phyloP scores from a whole-genome alignment of 1,139 yeast genomes.

The Saccharomyces hybrid region DNA sequence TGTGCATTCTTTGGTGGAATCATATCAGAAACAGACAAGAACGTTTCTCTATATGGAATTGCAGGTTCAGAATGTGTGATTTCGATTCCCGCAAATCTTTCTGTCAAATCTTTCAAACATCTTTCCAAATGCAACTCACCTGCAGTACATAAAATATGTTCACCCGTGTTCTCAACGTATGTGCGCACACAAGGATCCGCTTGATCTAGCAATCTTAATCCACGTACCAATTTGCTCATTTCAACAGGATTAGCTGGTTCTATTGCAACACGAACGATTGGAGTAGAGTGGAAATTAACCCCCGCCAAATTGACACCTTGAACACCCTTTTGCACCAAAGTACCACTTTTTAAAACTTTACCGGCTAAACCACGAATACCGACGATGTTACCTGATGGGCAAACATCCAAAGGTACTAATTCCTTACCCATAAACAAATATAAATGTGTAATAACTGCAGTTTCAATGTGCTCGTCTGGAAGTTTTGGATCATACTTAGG shows the following conservation, averaged over 20 bases:
- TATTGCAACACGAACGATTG: constrained; percentile 87
- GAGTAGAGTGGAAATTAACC: constrained; percentile 58
- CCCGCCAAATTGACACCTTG: constrained; percentile 67
- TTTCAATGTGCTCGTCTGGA: constrained; percentile 53
- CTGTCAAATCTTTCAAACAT: constrained; percentile 79
- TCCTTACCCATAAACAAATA: constrained; percentile 91
- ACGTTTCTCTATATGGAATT: constrained; percentile 89
- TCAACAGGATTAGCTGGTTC: constrained; percentile 87
- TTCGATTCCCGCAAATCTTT: constrained; percentile 87
- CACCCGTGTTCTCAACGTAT: constrained; percentile 80
- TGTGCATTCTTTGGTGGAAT: constrained; percentile 37
- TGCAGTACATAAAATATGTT: constrained; percentile 86
- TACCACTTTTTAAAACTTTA: constrained; percentile 76
- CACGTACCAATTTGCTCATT: constrained; percentile 66
- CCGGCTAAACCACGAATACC: constrained; percentile 91
- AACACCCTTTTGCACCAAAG: constrained; percentile 47
- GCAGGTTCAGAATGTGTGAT: constrained; percentile 85
- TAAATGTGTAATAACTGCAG: constrained; percentile 53
- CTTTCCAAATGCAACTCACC: constrained; percentile 91
- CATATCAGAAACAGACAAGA: constrained; percentile 43
- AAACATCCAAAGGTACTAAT: constrained; percentile 62
- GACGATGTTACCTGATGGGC: constrained; percentile 92
- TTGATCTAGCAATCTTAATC: constrained; percentile 67
- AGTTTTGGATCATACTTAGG: constrained; percentile 76
- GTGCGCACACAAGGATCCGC: constrained; percentile 94